These are phyloP conservation scores for Ruellia speciosa DNA, from an alignment of 305 asterid species.

Conservation along the genomic window DNA sequence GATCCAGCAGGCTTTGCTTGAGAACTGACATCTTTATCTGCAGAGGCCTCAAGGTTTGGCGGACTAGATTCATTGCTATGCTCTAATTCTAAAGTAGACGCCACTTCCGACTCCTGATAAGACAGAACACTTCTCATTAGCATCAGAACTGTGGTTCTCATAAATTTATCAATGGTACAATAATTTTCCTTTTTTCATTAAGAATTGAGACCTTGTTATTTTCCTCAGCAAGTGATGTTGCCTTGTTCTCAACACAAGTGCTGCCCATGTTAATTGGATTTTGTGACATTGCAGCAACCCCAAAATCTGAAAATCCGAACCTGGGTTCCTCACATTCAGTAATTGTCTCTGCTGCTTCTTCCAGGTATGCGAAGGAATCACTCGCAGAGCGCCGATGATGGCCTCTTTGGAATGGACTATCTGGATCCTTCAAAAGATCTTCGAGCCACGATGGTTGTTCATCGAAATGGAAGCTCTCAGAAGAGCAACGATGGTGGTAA, in stretches of 20 bases:
- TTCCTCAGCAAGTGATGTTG: background rate
- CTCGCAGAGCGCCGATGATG: constrained; percentile 54
- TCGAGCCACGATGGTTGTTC: constrained; percentile 70
- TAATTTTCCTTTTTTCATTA: too few relatives aligned
- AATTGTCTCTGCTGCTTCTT: constrained; percentile 17
- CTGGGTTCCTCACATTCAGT: background rate
- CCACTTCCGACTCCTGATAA: background rate
- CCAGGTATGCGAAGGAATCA: constrained; percentile 42
- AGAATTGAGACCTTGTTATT: background rate
- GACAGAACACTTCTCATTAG: background rate
- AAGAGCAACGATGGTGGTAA: constrained; percentile 25
- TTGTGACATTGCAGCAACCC: background rate
- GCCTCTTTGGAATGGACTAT: constrained; percentile 24
- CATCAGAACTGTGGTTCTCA: too few relatives aligned
- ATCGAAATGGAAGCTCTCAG: constrained; percentile 42
- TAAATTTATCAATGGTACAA: too few relatives aligned
- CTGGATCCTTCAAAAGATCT: constrained; percentile 49
- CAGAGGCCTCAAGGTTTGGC: constrained; percentile 15
- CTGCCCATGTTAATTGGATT: background rate
- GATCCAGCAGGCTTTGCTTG: constrained; percentile 42
- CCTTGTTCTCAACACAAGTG: background rate
- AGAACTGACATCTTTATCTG: constrained; percentile 19
- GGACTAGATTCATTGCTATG: constrained; percentile 30
- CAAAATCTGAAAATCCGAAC: background rate
- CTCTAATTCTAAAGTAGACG: constrained; percentile 15